phyloP scores from a whole-genome alignment of 2,329 filamentous ascomycete species.

The Aspergillus sp. region DNA sequence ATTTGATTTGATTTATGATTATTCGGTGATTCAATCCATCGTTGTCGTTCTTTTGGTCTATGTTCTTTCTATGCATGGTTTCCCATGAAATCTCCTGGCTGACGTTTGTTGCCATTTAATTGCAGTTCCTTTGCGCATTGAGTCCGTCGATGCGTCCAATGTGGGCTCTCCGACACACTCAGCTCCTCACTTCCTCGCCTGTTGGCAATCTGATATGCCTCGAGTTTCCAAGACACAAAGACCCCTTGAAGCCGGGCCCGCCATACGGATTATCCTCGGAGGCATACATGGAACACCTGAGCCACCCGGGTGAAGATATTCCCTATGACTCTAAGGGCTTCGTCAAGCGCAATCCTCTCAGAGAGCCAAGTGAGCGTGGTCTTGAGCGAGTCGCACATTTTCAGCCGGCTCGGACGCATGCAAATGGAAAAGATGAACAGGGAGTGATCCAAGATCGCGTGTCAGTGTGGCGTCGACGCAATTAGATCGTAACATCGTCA shows the following conservation, averaged over 20 bases:
- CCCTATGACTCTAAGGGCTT: slow-evolving; percentile 55
- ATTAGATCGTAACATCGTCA: slow-evolving; percentile 8
- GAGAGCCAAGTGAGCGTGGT: slow-evolving; percentile 34
- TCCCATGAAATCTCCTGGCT: background rate
- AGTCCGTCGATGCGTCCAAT: slow-evolving; percentile 49
- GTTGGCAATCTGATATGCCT: slow-evolving; percentile 57
- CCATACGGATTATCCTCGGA: slow-evolving; percentile 66
- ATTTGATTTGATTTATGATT: slow-evolving; percentile 37
- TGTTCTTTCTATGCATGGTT: background rate
- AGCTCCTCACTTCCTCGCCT: slow-evolving; percentile 47
- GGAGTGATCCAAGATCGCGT: slow-evolving; percentile 39
- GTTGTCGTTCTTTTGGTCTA: background rate
- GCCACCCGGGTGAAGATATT: slow-evolving; percentile 63
- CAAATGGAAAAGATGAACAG: slow-evolving; percentile 44
- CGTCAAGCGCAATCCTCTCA: slow-evolving; percentile 45
- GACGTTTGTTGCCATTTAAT: background rate
- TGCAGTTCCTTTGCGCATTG: slow-evolving; percentile 59
- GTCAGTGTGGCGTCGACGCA: slow-evolving; percentile 38
- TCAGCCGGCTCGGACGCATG: slow-evolving; percentile 53
- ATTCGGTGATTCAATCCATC: slow-evolving; percentile 46
- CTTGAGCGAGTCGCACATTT: slow-evolving; percentile 50
- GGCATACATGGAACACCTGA: slow-evolving; percentile 68
- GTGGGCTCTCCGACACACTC: slow-evolving; percentile 54
- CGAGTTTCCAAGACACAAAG: slow-evolving; percentile 74
- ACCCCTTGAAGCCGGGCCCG: slow-evolving; percentile 61